Evolutionary conservation across 495 filamentous ascomycete genomes (phyloP).

Genomic region (Choiromyces venosus): DNA sequence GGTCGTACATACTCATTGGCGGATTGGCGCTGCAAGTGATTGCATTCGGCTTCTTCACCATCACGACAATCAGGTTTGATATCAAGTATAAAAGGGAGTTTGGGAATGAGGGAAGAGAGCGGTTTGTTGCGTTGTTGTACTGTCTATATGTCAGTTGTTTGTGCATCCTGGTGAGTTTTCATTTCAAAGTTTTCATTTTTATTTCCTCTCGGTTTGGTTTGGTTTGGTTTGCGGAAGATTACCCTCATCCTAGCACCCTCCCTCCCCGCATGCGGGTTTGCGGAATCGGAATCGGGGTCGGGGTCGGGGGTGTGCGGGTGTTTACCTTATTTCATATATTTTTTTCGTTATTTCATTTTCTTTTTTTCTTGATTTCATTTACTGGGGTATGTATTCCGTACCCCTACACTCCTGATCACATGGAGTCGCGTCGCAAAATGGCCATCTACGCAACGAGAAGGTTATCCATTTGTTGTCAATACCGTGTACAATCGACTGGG

Average conservation of each 20-base stretch:
- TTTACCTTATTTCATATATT: neutral
- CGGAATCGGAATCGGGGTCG: neutral
- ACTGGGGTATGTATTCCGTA: neutral
- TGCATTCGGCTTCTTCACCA: constrained; percentile 28
- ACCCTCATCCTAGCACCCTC: neutral
- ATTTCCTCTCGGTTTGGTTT: neutral
- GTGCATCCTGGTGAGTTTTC: neutral
- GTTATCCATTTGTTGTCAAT: neutral
- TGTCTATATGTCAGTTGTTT: constrained; percentile 1
- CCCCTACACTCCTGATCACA: constrained; percentile 22
- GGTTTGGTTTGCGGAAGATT: neutral
- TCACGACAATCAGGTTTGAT: constrained; percentile 24
- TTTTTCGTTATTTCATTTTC: neutral
- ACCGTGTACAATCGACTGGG: neutral
- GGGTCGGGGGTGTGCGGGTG: neutral
- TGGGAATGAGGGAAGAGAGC: neutral
- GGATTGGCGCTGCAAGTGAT: constrained; percentile 23
- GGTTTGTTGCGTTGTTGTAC: neutral
- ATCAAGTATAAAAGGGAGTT: constrained; percentile 16
- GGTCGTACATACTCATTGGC: neutral
- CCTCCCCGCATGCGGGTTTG: neutral
- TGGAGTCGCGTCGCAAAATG: constrained; percentile 33
- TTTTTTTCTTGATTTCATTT: neutral
- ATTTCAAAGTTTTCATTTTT: neutral
- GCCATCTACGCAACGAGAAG: neutral